Evolutionary conservation across 768 basidiomycete species (phyloP), one percentile per base, ranked within the genome.

Genomic region (Lactarius sp.): DNA sequence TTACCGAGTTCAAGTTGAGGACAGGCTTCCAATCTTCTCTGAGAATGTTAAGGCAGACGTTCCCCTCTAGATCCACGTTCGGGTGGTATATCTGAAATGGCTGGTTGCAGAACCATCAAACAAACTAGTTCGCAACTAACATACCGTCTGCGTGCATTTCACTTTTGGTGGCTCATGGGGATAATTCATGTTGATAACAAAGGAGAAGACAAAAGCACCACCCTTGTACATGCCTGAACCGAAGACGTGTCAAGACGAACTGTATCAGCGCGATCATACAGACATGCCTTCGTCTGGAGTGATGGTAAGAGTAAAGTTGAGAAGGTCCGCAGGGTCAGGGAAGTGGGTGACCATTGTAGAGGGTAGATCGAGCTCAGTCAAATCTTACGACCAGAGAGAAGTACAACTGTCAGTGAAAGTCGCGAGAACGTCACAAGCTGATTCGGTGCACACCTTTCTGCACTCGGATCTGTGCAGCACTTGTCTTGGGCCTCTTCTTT

Each of bases 1-100:
- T 96, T 67, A 99, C 93, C 36, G 95, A 92, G 74, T 94, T 98
- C 57, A 99, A 81, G 75, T 98, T 98, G 50, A 99, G 80, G 3
- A 99, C 97, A 6, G 97, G 97, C 73, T 99, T 99, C 97, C 97
- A 99, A 77, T 99, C 97, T 79, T 99, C 97, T 73, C 97, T 86
- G 62, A 98, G 83, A 73, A 98, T 98, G 77, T 98, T 98, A 70
- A 99, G 75, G 79, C 97, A 99, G 52, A 99, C 96, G 69, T 98
- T 98, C 51, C 97, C 97, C 73, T 98, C 94, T 42, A 97, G 83
- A 75, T 99, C 97, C 57, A 99, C 88, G 71, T 99, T 99, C 0
- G 97, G 97, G 74, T 99, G 97, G 75, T 99, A 99, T 72, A 98
- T 98, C 96, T 98, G 57, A 31, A 46, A 56, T 37, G 44, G n/a